phyloP scores from a whole-genome alignment of 1,284 basidiomycete genomes.

The Heliocybe sulcata region DNA sequence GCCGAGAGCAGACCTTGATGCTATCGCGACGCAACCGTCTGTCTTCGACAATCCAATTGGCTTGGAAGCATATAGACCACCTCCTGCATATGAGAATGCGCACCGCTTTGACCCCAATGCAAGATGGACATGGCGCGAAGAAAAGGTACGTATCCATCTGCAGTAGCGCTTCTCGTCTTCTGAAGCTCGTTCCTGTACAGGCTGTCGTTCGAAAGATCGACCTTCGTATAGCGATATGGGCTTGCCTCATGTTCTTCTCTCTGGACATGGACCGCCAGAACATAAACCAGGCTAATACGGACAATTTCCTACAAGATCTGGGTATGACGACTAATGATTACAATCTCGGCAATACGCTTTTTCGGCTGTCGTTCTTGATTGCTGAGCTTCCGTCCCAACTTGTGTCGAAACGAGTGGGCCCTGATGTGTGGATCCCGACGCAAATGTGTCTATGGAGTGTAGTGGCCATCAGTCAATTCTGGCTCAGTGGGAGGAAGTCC shows the following conservation, averaged over 20 bases:
- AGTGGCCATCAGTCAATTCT: constrained; percentile 27
- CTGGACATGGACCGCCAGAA: constrained; percentile 48
- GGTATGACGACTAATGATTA: constrained; percentile 54
- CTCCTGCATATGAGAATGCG: constrained; percentile 50
- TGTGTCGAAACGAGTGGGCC: constrained; percentile 63
- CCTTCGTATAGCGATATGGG: constrained; percentile 57
- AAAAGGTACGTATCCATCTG: constrained; percentile 31
- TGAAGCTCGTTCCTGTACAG: constrained; percentile 19
- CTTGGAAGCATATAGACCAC: constrained; percentile 48
- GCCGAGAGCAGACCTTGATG: constrained; percentile 25
- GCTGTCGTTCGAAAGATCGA: constrained; percentile 54
- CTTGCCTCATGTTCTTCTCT: constrained; percentile 56
- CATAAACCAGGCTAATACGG: constrained; percentile 56
- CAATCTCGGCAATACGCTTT: constrained; percentile 55
- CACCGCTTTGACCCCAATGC: constrained; percentile 61
- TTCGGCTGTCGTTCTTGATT: constrained; percentile 48
- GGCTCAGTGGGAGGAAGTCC: constrained; percentile 37
- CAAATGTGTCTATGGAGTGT: constrained; percentile 33
- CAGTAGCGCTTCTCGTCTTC: not conserved
- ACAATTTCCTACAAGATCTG: constrained; percentile 59
- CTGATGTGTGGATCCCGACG: constrained; percentile 66
- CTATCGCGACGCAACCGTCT: constrained; percentile 45
- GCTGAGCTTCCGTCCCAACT: constrained; percentile 70
- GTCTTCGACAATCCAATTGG: constrained; percentile 52
- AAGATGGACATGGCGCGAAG: constrained; percentile 66